Evolutionary conservation across 23 red algal genomes (phyloP), one percentile per base, ranked within the genome.

Genomic region (Chondrus crispus): DNA sequence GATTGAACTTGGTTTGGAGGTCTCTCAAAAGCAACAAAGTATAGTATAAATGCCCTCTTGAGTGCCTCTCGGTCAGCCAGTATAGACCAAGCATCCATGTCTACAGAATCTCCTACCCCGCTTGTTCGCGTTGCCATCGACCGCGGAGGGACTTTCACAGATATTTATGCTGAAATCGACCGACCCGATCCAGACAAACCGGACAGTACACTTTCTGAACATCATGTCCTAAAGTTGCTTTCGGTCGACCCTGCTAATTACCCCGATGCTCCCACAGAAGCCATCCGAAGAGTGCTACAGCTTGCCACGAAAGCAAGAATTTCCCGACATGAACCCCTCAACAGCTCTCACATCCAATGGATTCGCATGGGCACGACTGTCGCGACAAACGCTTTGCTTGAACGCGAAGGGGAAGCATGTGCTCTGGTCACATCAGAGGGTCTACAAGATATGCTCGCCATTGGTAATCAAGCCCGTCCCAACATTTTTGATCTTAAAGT

Each of bases 361-460:
- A 96, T 99, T 74, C 94, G 97, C 38, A 99, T 99, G 97, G 97
- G 94, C 4, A 99, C 97, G 19, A 99, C 97, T 2, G 90, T 99
- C 57, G 97, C 97, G 13, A 99, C 97, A 22, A 99, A 99, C 44
- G 94, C 93, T 51, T 84, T 99, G 26, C 86, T 99, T 8, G 97
- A 99, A 51, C 84, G 97, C 37, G 85, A 95, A 13, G 97, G 97
- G 3, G 91, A 96, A 77, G 86, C 80, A 12, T 86, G 81, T 45
- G 80, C 82, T 18, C 66, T 99, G 37, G 74, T 99, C 51, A 77
- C 91, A 22, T 96, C 94, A 43, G 80, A 77, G 46, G 97, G 97
- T 44, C 75, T 99, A 11, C 32, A 64, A 30, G 94, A 94, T 84
- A 62, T 96, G 42, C 79, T 99, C 52, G 52, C 38, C 19, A 96